Percentiles rank a stretch among this genome's conserved stretches.
phyloP scores from a whole-genome alignment of 371 early-diverging fungal genomes.

The Chytridiales sp. region DNA sequence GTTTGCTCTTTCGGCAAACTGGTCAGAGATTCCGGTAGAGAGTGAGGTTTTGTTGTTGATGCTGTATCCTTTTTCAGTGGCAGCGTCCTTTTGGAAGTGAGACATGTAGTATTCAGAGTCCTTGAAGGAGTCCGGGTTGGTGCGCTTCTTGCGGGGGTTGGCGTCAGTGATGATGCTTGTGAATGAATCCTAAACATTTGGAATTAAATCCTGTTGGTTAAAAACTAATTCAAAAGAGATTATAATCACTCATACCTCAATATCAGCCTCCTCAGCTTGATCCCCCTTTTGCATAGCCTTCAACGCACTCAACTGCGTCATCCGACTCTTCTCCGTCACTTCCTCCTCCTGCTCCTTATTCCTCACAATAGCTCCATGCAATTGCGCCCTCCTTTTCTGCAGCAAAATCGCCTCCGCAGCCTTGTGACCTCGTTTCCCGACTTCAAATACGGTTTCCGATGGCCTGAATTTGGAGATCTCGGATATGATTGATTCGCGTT shows the following conservation, averaged over 20 bases:
- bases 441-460: conserved; percentile 52
- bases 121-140: conserved; percentile 45
- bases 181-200: conserved; percentile 16
- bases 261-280: conserved; percentile 20
- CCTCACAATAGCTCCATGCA: conserved; percentile 60
- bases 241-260: conserved; percentile 18
- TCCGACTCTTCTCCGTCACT: conserved; percentile 16
- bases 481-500: conserved; percentile 21
- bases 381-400: conserved; percentile 69
- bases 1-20: conserved; percentile 80
- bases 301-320: conserved; percentile 16
- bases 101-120: conserved; percentile 89
- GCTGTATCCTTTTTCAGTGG: conserved; percentile 90
- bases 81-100: conserved; percentile 81
- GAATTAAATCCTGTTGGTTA: neutral
- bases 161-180: conserved; percentile 14
- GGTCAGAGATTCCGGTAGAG: conserved; percentile 40
- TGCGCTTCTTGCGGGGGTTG: conserved; percentile 27
- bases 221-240: conserved; percentile 9
- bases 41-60: conserved; percentile 54
- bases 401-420: conserved; percentile 74
- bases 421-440: conserved; percentile 75
- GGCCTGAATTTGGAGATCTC: conserved; percentile 25
- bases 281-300: conserved; percentile 1
- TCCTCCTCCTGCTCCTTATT: conserved; percentile 22